A percentile compares a stretch with the other conserved stretches of the same genome.
These are phyloP conservation scores for Amylocystis lapponica DNA, from an alignment of 768 basidiomycete species.

Conservation along the genomic window DNA sequence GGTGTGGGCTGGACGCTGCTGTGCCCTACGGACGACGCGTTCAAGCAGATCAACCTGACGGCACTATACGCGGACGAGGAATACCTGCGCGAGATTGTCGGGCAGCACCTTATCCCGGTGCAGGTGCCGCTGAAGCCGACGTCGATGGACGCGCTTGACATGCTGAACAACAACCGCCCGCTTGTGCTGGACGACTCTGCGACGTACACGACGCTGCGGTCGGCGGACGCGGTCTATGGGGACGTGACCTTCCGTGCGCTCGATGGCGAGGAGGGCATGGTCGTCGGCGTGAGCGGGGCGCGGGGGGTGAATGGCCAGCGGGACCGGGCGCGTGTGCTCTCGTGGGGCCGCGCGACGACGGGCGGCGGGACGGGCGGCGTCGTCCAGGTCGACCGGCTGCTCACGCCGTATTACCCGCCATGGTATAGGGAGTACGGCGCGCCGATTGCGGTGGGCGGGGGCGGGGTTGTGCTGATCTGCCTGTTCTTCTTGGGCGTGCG, in stretches of 20 bases:
- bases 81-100: constrained; percentile 52
- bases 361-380: constrained; percentile 79
- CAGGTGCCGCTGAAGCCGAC: too few species aligned
- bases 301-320: constrained; percentile 55
- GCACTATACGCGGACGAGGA: constrained; percentile 53
- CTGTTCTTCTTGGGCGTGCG: constrained; percentile 70
- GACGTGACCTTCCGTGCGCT: constrained; percentile 73
- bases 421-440: constrained; percentile 80
- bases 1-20: constrained; percentile 79
- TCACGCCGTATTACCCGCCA: constrained; percentile 80
- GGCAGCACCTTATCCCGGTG: constrained; percentile 64
- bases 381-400: constrained; percentile 76
- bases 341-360: constrained; percentile 75
- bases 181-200: constrained; percentile 64
- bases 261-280: constrained; percentile 34
- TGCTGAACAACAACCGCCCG: constrained; percentile 65
- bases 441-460: constrained; percentile 53
- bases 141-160: constrained; percentile 18
- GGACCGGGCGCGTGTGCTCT: constrained; percentile 60
- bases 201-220: constrained; percentile 75
- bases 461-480: constrained; percentile 58
- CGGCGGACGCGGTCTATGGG: constrained; percentile 51
- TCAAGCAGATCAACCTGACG: constrained; percentile 82
- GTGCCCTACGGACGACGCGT: constrained; percentile 89
- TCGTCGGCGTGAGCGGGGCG: constrained; percentile 72